Evolutionary conservation across 2,329 filamentous ascomycete genomes (phyloP).

Genomic region (Fusarium domesticum): DNA sequence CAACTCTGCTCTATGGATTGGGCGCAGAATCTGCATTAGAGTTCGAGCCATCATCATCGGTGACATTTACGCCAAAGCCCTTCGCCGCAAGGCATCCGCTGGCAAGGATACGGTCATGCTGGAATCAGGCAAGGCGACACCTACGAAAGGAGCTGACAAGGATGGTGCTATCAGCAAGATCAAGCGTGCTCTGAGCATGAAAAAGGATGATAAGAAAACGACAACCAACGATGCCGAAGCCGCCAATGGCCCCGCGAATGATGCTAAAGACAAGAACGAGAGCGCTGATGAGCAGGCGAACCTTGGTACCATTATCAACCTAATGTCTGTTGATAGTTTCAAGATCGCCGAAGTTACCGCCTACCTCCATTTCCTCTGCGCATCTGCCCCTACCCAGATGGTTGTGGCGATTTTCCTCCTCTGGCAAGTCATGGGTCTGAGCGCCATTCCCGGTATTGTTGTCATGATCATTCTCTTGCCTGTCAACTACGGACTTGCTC

Average conservation of each 20-base stretch:
- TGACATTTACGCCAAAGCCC: conserved; percentile 93
- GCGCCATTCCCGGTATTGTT: conserved; percentile 87
- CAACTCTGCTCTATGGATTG: conserved; percentile 86
- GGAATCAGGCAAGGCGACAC: conserved; percentile 40
- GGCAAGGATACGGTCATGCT: conserved; percentile 72
- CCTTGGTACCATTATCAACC: conserved; percentile 95
- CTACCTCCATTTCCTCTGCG: conserved; percentile 95
- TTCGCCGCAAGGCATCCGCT: conserved; percentile 84
- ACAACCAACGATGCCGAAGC: conserved; percentile 35
- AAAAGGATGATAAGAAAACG: conserved; percentile 50
- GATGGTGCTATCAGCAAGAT: conserved; percentile 47
- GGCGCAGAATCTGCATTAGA: conserved; percentile 89
- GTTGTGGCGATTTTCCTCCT: conserved; percentile 76
- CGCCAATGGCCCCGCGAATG: conserved; percentile 35
- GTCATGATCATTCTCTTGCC: conserved; percentile 88
- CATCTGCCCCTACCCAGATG: conserved; percentile 84
- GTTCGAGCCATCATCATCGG: conserved; percentile 93
- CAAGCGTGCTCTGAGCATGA: conserved; percentile 59
- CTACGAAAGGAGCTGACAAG: conserved; percentile 33
- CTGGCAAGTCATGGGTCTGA: conserved; percentile 86
- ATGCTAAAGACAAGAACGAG: conserved; percentile 36
- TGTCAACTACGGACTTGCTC: conserved; percentile 84
- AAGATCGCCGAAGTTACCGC: conserved; percentile 94
- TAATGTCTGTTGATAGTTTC: conserved; percentile 99
- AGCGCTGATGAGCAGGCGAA: conserved; percentile 73